These are phyloP conservation scores for Pancytospora philotis DNA, from an alignment of 371 early-diverging fungal genomes.

Conservation along the genomic window DNA sequence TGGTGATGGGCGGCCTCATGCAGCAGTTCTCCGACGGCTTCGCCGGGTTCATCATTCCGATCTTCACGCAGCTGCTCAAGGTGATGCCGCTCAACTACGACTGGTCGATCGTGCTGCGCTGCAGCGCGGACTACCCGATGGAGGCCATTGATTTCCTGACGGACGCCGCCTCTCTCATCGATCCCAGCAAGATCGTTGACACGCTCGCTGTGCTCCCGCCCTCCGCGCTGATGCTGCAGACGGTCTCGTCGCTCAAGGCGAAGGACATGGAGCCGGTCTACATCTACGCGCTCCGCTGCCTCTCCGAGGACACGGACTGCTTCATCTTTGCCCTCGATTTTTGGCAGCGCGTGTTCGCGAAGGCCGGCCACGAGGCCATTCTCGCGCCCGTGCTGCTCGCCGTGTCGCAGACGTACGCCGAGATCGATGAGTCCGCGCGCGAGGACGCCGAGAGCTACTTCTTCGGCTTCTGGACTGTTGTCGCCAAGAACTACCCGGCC, in stretches of 20 bases:
- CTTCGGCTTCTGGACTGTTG: conserved; percentile 27
- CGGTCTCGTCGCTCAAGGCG: conserved; percentile 23
- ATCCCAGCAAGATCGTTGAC: conserved; percentile 25
- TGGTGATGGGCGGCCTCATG: conserved; percentile 36
- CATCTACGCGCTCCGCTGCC: conserved; percentile 40
- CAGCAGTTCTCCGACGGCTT: conserved; percentile 25
- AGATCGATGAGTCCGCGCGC: conserved; percentile 23
- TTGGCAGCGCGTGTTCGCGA: conserved; percentile 38
- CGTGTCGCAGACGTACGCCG: conserved; percentile 19
- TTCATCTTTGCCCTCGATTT: conserved; percentile 43
- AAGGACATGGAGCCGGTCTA: conserved; percentile 26
- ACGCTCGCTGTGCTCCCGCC: conserved; percentile 17
- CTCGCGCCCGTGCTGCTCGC: conserved; percentile 32
- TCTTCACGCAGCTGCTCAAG: conserved; percentile 40
- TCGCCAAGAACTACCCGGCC: conserved; percentile 32
- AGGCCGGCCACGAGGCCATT: conserved; percentile 4
- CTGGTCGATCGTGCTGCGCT: conserved; percentile 32
- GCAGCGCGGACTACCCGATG: conserved; percentile 20
- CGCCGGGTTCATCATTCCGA: conserved; percentile 30
- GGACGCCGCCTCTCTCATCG: conserved; percentile 22
- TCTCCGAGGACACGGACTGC: conserved; percentile 19
- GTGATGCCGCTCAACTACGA: conserved; percentile 42
- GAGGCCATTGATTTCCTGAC: conserved; percentile 39
- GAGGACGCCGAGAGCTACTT: conserved; percentile 30
- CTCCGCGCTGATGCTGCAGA: conserved; percentile 20